These are phyloP conservation scores for Neoarthrinium moseri DNA, from an alignment of 2,329 filamentous ascomycete species.

Conservation along the genomic window DNA sequence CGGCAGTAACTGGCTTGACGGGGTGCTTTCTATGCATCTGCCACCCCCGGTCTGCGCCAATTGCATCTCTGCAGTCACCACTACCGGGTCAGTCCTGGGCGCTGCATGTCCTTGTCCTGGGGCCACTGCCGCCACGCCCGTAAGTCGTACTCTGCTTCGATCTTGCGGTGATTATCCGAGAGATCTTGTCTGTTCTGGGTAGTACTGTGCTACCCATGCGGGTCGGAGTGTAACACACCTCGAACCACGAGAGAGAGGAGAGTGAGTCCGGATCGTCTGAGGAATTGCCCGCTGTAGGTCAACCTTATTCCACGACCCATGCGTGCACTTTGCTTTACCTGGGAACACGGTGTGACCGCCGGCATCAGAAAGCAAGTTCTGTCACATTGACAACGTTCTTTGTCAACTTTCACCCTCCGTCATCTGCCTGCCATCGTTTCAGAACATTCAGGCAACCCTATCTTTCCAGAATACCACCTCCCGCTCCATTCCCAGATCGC, in stretches of 20 bases:
- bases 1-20: conserved; percentile 2
- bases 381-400: neutral
- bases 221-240: neutral
- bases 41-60: neutral
- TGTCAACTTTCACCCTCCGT: neutral
- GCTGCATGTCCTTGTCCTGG: neutral
- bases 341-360: neutral
- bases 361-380: neutral
- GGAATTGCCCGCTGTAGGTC: conserved; percentile 1
- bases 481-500: neutral
- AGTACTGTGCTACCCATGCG: neutral
- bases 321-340: neutral
- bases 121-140: neutral
- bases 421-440: too few species aligned
- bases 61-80: neutral
- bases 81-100: neutral
- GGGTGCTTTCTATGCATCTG: neutral
- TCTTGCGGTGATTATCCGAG: neutral
- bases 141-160: neutral
- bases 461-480: neutral
- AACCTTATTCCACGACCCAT: neutral
- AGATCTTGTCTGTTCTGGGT: neutral
- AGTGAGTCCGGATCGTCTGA: conserved; percentile 1
- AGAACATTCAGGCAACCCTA: too few species aligned
- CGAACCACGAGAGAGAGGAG: neutral